A percentile compares a stretch with the other conserved stretches of the same genome.
phyloP scores from a whole-genome alignment of 2,329 filamentous ascomycete species.

The Trichoderma asperellum region DNA sequence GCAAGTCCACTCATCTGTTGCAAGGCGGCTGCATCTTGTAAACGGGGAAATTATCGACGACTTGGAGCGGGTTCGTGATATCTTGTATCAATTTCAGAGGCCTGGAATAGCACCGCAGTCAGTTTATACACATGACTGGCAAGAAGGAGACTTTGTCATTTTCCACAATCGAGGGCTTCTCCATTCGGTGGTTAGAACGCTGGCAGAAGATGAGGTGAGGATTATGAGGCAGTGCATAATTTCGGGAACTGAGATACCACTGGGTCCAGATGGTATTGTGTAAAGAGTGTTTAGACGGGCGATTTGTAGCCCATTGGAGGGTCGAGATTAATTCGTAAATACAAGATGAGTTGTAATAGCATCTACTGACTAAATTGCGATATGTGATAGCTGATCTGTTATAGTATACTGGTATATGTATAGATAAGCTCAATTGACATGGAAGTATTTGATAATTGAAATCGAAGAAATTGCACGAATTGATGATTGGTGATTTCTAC shows the following conservation, averaged over 20 bases:
- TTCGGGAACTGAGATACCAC: background rate
- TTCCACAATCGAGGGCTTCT: conserved; percentile 1
- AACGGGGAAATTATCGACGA: background rate
- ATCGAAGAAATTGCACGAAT: background rate
- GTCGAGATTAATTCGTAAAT: background rate
- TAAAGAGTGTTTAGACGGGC: background rate
- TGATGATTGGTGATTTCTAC: background rate
- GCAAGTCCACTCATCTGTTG: background rate
- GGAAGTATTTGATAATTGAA: too few species aligned
- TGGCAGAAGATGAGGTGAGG: background rate
- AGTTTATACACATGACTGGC: conserved; percentile 3
- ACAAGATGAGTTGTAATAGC: background rate
- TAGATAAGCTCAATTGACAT: accelerated
- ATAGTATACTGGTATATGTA: background rate
- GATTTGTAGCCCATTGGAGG: background rate
- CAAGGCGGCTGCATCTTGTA: background rate
- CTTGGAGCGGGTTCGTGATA: background rate
- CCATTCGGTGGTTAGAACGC: background rate
- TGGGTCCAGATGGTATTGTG: background rate
- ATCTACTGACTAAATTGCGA: background rate
- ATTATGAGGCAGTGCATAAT: conserved; percentile 8
- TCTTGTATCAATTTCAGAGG: conserved; percentile 3
- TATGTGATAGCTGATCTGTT: too few species aligned
- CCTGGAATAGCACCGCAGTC: conserved; percentile 4
- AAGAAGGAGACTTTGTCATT: background rate